Evolutionary conservation across 768 basidiomycete genomes (phyloP).

Genomic region (Candolleomyces aberdarensis): DNA sequence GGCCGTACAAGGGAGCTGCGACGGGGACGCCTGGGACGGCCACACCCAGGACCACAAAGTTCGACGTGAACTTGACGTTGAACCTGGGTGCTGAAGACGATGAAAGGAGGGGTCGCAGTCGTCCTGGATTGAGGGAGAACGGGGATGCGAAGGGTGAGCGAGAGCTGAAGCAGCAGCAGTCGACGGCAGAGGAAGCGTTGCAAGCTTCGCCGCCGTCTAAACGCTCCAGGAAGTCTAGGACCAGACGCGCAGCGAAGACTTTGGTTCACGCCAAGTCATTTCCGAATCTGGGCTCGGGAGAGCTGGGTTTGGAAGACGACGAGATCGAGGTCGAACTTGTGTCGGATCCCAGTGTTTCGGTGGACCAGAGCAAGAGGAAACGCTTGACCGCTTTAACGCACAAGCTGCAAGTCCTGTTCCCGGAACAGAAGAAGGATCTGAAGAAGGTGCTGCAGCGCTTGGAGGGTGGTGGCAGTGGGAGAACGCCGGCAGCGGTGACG

Average conservation of each 20-base stretch:
- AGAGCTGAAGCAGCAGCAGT: too few relatives aligned
- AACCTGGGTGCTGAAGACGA: too few relatives aligned
- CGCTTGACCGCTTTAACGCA: constrained; percentile 54
- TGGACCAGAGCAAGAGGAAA: constrained; percentile 26
- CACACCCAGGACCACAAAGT: neutral
- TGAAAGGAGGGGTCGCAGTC: constrained; percentile 7
- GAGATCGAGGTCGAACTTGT: neutral
- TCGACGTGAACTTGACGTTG: neutral
- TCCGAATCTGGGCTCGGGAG: constrained; percentile 8
- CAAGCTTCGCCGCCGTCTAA: too few relatives aligned
- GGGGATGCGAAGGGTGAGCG: constrained; percentile 3
- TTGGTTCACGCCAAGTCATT: constrained; percentile 13
- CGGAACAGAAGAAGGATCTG: constrained; percentile 40
- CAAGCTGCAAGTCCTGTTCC: constrained; percentile 55
- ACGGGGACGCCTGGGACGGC: neutral
- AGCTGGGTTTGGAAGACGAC: neutral
- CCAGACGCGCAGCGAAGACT: neutral
- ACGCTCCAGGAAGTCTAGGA: constrained; percentile 6
- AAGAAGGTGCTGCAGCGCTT: constrained; percentile 21
- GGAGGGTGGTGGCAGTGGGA: constrained; percentile 12
- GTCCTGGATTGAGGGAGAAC: neutral
- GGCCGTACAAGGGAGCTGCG: constrained; percentile 4
- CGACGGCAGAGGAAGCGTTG: too few relatives aligned
- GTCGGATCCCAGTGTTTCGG: neutral
- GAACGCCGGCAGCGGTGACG: constrained; percentile 1